phyloP scores from a whole-genome alignment of 352 stramenopile species.

The Pythium aquatile region DNA sequence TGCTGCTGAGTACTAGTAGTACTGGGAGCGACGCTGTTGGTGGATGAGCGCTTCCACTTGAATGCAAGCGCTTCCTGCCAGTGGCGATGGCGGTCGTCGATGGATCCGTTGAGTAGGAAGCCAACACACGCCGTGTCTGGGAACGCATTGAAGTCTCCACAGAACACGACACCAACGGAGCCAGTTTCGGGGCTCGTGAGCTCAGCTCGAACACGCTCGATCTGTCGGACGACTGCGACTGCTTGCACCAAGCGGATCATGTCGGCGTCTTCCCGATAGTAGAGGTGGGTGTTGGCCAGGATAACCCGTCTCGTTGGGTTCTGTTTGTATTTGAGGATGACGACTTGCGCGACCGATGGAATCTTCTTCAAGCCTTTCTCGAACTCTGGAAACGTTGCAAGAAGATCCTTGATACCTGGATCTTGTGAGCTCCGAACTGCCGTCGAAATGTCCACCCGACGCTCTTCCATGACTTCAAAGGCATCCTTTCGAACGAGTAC shows the following conservation, averaged over 20 bases:
- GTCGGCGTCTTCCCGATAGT: constrained; percentile 70
- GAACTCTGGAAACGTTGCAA: constrained; percentile 61
- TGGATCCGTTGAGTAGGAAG: constrained; percentile 49
- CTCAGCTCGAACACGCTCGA: constrained; percentile 29
- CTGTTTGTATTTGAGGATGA: constrained; percentile 39
- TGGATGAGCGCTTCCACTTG: constrained; percentile 34
- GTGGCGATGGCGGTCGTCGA: constrained; percentile 48
- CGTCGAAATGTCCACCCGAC: constrained; percentile 38
- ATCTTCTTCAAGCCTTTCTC: constrained; percentile 45
- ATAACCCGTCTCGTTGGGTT: constrained; percentile 33
- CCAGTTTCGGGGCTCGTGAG: background rate
- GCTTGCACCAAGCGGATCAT: constrained; percentile 66
- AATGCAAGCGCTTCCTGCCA: constrained; percentile 56
- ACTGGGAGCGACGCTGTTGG: no score
- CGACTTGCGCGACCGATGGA: constrained; percentile 64
- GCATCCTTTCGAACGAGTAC: constrained; percentile 39
- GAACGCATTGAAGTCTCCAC: constrained; percentile 67
- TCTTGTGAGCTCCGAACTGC: constrained; percentile 40
- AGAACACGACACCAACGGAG: constrained; percentile 47
- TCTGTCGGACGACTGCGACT: constrained; percentile 37
- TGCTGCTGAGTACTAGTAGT: no score
- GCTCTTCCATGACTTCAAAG: constrained; percentile 54
- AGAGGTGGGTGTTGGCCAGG: constrained; percentile 74
- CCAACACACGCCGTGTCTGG: constrained; percentile 41
- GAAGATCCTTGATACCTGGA: constrained; percentile 31